Evolutionary conservation across 148 eudicot species (phyloP).

Genomic region (Silene conica): DNA sequence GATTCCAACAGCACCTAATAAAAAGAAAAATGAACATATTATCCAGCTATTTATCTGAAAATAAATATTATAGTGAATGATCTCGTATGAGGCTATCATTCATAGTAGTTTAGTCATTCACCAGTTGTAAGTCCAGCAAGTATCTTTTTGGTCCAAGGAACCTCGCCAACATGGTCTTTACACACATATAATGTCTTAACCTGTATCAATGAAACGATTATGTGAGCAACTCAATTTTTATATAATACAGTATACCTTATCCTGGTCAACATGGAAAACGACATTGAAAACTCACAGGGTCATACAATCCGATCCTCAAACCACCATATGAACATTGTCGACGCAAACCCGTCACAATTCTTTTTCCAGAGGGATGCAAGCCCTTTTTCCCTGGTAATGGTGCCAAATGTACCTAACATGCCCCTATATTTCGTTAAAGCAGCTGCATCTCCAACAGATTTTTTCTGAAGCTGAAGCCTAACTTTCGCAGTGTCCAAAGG

Average conservation of each 20-base stretch:
- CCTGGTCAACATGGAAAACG: not conserved
- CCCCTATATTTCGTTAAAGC: slow-evolving; percentile 77
- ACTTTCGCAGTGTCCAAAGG: slow-evolving; percentile 98
- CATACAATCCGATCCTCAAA: slow-evolving; percentile 87
- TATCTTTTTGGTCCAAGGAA: slow-evolving; percentile 79
- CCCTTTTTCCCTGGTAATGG: slow-evolving; percentile 93
- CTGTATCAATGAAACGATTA: slow-evolving; percentile 33
- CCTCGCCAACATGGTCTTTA: slow-evolving; percentile 86
- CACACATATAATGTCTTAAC: slow-evolving; percentile 78
- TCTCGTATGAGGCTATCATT: slow-evolving; percentile 6
- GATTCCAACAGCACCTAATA: slow-evolving; percentile 78
- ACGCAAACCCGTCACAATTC: slow-evolving; percentile 91
- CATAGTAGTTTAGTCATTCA: slow-evolving; percentile 22
- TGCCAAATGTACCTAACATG: slow-evolving; percentile 83
- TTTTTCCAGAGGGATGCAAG: slow-evolving; percentile 84
- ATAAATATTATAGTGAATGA: not conserved
- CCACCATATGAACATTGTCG: slow-evolving; percentile 96
- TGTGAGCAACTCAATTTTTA: not conserved
- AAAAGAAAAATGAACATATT: slow-evolving; percentile 5
- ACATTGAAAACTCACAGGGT: slow-evolving; percentile 78
- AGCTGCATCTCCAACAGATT: slow-evolving; percentile 60
- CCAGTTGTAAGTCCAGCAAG: slow-evolving; percentile 97
- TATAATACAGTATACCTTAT: not conserved
- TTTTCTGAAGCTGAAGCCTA: slow-evolving; percentile 94
- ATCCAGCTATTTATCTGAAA: not conserved